Percentiles rank a stretch among this genome's conserved stretches.
Evolutionary conservation across 805 yeast genomes (phyloP).

Genomic region (Lipomyces spencermartinsiae): DNA sequence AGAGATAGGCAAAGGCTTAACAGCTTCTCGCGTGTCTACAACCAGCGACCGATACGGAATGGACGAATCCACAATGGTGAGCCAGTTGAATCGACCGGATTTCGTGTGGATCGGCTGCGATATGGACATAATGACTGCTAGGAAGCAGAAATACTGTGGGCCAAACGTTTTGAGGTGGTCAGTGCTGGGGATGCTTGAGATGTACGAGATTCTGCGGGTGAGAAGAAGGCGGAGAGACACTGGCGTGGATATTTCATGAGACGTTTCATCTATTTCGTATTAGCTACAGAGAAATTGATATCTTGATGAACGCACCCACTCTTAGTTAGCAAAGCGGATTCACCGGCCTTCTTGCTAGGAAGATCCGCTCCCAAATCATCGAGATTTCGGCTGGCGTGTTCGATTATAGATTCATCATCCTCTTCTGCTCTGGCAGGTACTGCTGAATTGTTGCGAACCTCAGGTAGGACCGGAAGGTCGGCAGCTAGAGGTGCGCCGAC

Average conservation of each 20-base stretch:
- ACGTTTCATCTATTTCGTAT: not conserved
- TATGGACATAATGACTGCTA: slow-evolving; percentile 16
- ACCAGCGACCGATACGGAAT: slow-evolving; percentile 3
- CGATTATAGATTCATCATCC: not conserved
- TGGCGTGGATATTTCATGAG: not conserved
- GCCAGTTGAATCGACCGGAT: slow-evolving; percentile 8
- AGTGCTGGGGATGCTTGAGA: slow-evolving; percentile 12
- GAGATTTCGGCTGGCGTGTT: no score
- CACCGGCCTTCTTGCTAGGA: not conserved
- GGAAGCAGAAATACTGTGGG: slow-evolving; percentile 19
- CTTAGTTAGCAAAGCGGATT: not conserved
- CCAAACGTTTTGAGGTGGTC: slow-evolving; percentile 18
- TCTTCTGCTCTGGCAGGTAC: not conserved
- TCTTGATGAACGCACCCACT: not conserved
- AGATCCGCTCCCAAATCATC: not conserved
- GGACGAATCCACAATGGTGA: slow-evolving; percentile 25
- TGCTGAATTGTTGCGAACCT: not conserved
- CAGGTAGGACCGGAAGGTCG: not conserved
- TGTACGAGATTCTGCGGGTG: slow-evolving; percentile 14
- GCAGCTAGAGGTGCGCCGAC: slow-evolving; percentile 19
- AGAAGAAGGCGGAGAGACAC: not conserved
- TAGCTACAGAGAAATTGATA: not conserved
- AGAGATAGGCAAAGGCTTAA: slow-evolving; percentile 15
- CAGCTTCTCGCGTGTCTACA: not conserved
- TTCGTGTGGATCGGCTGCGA: slow-evolving; percentile 7